Conservation (phyloP, 2,329 filamentous ascomycete genomes). For the Dothideomycetes sp. region DNA sequence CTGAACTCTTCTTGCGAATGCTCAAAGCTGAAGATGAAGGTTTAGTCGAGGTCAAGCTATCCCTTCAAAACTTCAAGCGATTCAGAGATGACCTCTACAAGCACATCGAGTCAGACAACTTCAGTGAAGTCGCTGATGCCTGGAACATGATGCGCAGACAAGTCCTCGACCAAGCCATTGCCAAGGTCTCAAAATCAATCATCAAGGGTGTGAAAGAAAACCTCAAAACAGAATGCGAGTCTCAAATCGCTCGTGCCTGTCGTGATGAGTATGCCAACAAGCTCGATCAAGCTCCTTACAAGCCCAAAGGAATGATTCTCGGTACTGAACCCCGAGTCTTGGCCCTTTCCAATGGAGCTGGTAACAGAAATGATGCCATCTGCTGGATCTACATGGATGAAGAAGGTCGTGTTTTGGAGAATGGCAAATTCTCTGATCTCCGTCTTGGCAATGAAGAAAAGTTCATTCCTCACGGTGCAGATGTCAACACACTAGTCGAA, state of each 20-base stretch:
- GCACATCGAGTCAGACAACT: slow-evolving; percentile 89
- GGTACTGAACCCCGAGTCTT: slow-evolving; percentile 83
- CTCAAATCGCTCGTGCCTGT: slow-evolving; percentile 76
- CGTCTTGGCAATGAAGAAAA: slow-evolving; percentile 55
- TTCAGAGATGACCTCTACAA: slow-evolving; percentile 68
- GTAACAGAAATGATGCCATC: slow-evolving; percentile 67
- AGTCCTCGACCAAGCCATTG: slow-evolving; percentile 69
- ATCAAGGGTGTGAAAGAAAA: slow-evolving; percentile 91
- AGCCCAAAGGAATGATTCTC: slow-evolving; percentile 82
- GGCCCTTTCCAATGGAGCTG: slow-evolving; percentile 75
- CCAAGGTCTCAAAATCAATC: slow-evolving; percentile 73
- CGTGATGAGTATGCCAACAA: slow-evolving; percentile 81
- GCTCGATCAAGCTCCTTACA: slow-evolving; percentile 91
- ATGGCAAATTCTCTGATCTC: slow-evolving; percentile 77
- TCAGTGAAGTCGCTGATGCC: slow-evolving; percentile 84
- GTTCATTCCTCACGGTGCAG: slow-evolving; percentile 51
- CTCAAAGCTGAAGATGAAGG: slow-evolving; percentile 93
- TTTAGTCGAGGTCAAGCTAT: slow-evolving; percentile 73
- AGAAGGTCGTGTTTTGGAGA: slow-evolving; percentile 77
- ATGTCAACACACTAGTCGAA: slow-evolving; percentile 62
- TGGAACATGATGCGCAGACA: slow-evolving; percentile 87
- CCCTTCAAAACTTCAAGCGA: slow-evolving; percentile 62
- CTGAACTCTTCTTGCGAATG: slow-evolving; percentile 93
- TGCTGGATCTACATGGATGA: slow-evolving; percentile 92
- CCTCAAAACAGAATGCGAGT: slow-evolving; percentile 85